A percentile compares a stretch with the other conserved stretches of the same genome.
phyloP scores from a whole-genome alignment of 202 grass and related monocot species.

The Zizania palustris region DNA sequence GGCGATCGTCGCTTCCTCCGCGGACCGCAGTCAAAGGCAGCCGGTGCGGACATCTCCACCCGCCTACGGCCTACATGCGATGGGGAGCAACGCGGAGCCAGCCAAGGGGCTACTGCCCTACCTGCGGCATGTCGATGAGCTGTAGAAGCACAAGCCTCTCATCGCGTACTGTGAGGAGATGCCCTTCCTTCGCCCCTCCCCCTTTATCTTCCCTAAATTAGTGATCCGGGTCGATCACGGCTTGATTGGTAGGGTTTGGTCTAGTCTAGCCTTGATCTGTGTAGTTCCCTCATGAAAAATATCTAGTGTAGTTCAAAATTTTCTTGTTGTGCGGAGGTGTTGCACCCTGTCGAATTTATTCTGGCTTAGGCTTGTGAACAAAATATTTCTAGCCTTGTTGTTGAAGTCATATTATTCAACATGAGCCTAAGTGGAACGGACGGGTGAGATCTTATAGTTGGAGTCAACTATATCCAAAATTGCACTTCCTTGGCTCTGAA shows the following conservation, averaged over 20 bases:
- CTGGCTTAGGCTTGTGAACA: no score
- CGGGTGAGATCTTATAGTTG: no score
- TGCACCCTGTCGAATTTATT: no score
- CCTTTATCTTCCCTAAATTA: neutral
- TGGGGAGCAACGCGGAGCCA: slow-evolving; percentile 82
- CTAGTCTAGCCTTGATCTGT: no score
- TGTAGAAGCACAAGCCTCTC: slow-evolving; percentile 99
- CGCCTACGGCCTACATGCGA: slow-evolving; percentile 18
- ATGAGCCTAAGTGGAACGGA: no score
- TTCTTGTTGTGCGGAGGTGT: no score
- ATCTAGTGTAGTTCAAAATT: no score
- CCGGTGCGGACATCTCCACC: neutral
- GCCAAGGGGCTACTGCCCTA: slow-evolving; percentile 93
- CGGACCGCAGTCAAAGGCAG: neutral
- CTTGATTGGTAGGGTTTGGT: slow-evolving; percentile 39
- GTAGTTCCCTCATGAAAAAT: no score
- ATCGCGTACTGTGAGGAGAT: slow-evolving; percentile 89
- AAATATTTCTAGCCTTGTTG: no score
- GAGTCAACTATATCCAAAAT: no score
- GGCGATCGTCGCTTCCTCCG: neutral
- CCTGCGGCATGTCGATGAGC: slow-evolving; percentile 92
- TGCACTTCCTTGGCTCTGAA: no score
- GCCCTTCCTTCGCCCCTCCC: neutral
- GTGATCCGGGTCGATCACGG: neutral
- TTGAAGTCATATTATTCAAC: no score